phyloP scores from a whole-genome alignment of 1,284 basidiomycete species.

The Irpex rosettiformis region DNA sequence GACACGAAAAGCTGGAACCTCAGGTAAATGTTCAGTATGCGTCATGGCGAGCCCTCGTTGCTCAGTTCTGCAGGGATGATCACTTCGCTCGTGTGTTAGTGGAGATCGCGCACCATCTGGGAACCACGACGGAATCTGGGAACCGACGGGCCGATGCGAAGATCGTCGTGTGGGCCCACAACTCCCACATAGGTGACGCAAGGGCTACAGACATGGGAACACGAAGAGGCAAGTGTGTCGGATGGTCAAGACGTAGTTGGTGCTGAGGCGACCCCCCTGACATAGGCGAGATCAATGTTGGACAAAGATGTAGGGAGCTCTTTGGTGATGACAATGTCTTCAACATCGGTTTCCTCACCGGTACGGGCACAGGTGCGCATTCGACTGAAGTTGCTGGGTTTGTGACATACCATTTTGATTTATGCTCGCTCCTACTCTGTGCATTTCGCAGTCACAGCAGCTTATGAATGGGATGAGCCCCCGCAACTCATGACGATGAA shows the following conservation, averaged over 20 bases:
- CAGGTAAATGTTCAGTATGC: conserved; percentile 11
- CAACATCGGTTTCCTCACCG: conserved; percentile 27
- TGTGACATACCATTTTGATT: no score
- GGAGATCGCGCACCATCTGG: conserved; percentile 20
- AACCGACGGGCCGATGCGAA: conserved; percentile 17
- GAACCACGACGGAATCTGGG: not conserved
- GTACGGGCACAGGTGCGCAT: conserved; percentile 24
- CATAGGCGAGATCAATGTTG: conserved; percentile 27
- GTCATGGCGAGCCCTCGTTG: not conserved
- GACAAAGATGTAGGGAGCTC: conserved; percentile 27
- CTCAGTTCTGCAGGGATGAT: conserved; percentile 20
- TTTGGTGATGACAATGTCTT: conserved; percentile 26
- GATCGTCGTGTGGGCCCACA: conserved; percentile 29
- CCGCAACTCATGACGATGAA: conserved; percentile 24
- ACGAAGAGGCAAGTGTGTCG: conserved; percentile 16
- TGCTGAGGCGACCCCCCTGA: no score
- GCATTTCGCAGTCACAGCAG: conserved; percentile 28
- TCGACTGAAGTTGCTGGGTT: no score
- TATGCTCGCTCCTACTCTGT: no score
- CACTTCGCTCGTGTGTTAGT: conserved; percentile 26
- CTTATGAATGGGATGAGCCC: conserved; percentile 28
- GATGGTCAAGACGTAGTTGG: no score
- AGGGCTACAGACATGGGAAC: conserved; percentile 28
- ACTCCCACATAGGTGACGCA: conserved; percentile 29
- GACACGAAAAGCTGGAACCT: conserved; percentile 26